A percentile compares a stretch with the other conserved stretches of the same genome.
Conservation (phyloP, 768 basidiomycete genomes). For the Ramaria rubella region DNA sequence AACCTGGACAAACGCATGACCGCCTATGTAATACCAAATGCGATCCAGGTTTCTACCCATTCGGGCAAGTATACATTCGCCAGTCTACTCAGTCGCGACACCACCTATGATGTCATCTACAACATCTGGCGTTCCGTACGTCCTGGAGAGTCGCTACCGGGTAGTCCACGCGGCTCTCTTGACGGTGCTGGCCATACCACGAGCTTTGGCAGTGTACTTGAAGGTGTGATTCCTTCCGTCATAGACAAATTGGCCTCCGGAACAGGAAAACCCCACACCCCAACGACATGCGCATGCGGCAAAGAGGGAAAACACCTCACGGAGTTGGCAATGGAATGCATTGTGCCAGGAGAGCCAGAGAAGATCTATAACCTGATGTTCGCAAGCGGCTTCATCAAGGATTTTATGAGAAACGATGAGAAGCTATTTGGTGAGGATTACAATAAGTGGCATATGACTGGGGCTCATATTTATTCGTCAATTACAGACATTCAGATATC, state of each 20-base stretch:
- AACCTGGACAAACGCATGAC: conserved; percentile 96
- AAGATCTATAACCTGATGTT: conserved; percentile 96
- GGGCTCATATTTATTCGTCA: background rate
- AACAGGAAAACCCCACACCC: conserved; percentile 37
- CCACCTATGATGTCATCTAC: conserved; percentile 90
- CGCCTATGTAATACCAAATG: conserved; percentile 95
- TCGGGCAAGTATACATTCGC: conserved; percentile 89
- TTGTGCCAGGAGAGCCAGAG: conserved; percentile 88
- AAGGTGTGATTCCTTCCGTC: conserved; percentile 23
- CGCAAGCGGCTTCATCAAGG: conserved; percentile 90
- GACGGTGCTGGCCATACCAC: conserved; percentile 10
- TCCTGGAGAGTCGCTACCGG: conserved; percentile 44
- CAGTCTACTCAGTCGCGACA: conserved; percentile 93
- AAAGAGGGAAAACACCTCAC: conserved; percentile 60
- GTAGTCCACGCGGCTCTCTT: conserved; percentile 16
- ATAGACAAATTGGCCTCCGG: conserved; percentile 14
- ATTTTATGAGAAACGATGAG: conserved; percentile 86
- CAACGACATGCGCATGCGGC: conserved; percentile 70
- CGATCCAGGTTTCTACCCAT: conserved; percentile 81
- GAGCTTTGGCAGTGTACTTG: conserved; percentile 9
- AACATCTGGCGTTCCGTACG: conserved; percentile 93
- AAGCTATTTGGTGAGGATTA: conserved; percentile 71
- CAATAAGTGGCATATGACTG: background rate
- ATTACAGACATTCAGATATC: conserved; percentile 84
- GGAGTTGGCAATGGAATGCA: conserved; percentile 69